A percentile compares a stretch with the other conserved stretches of the same genome.
These are phyloP conservation scores for Ogataea pignaliae DNA, from an alignment of 805 yeast species.

Conservation along the genomic window DNA sequence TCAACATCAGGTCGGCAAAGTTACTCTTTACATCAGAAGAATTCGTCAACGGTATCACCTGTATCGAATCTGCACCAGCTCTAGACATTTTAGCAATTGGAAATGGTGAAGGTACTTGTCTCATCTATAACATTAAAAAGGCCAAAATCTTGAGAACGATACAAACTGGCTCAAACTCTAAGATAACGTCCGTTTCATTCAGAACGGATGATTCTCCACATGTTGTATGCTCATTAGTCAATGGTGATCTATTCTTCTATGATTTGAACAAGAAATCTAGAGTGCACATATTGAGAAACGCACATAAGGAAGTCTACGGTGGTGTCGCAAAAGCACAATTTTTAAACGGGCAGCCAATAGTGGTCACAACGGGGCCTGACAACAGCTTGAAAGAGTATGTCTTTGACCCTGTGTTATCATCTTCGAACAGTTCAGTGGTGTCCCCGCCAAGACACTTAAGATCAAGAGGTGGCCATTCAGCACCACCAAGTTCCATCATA, in stretches of 20 bases:
- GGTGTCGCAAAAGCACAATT: slow-evolving; percentile 74
- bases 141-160: slow-evolving; percentile 54
- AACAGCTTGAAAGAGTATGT: slow-evolving; percentile 85
- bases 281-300: slow-evolving; percentile 67
- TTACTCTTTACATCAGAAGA: slow-evolving; percentile 47
- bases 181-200: slow-evolving; percentile 66
- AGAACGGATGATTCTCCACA: slow-evolving; percentile 89
- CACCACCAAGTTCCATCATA: slow-evolving; percentile 72
- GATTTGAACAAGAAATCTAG: slow-evolving; percentile 71
- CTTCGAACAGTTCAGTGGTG: slow-evolving; percentile 57
- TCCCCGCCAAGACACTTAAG: slow-evolving; percentile 89
- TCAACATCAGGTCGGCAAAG: slow-evolving; percentile 77
- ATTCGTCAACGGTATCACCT: slow-evolving; percentile 54
- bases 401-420: slow-evolving; percentile 83
- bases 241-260: slow-evolving; percentile 83
- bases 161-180: slow-evolving; percentile 36
- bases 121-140: slow-evolving; percentile 62
- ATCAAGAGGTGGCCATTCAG: slow-evolving; percentile 96
- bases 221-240: slow-evolving; percentile 68
- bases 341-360: slow-evolving; percentile 86
- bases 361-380: slow-evolving; percentile 88
- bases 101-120: slow-evolving; percentile 59
- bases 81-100: slow-evolving; percentile 82
- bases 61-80: slow-evolving; percentile 82
- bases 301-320: slow-evolving; percentile 70